Conservation (phyloP, 2,329 filamentous ascomycete genomes). For the Pestalotiopsis sp. region DNA sequence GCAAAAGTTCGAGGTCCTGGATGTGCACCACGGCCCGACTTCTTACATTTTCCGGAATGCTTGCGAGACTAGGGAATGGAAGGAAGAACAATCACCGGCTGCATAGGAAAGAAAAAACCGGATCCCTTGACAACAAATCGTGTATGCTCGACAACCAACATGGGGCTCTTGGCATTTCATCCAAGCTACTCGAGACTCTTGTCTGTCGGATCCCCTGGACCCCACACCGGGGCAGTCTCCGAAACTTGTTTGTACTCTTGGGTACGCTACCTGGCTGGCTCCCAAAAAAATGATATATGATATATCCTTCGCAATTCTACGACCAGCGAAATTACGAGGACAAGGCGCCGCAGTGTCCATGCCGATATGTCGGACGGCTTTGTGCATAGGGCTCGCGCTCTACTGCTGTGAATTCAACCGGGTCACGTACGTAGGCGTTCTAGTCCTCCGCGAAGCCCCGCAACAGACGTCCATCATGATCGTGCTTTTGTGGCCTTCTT, state of each 20-base stretch:
- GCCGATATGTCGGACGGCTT: neutral
- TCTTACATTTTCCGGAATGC: neutral
- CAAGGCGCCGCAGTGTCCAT: neutral
- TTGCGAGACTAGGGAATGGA: neutral
- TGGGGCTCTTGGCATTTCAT: neutral
- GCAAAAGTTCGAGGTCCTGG: neutral
- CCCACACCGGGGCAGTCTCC: neutral
- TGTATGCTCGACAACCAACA: neutral
- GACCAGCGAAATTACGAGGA: neutral
- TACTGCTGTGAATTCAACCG: neutral
- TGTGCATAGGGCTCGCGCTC: neutral
- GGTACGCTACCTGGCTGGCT: neutral
- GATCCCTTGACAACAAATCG: neutral
- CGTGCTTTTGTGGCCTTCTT: neutral
- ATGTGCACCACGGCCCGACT: neutral
- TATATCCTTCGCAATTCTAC: neutral
- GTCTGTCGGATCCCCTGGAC: neutral
- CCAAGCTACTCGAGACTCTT: neutral
- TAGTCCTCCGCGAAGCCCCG: neutral
- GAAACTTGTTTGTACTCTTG: slow-evolving; percentile 3
- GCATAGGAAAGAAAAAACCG: neutral
- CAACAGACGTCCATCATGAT: neutral
- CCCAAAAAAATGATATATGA: slow-evolving; percentile 10
- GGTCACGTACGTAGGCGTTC: neutral
- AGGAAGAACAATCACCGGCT: neutral